phyloP scores from a whole-genome alignment of 2,329 filamentous ascomycete genomes.

The Fusarium decemcellulare region DNA sequence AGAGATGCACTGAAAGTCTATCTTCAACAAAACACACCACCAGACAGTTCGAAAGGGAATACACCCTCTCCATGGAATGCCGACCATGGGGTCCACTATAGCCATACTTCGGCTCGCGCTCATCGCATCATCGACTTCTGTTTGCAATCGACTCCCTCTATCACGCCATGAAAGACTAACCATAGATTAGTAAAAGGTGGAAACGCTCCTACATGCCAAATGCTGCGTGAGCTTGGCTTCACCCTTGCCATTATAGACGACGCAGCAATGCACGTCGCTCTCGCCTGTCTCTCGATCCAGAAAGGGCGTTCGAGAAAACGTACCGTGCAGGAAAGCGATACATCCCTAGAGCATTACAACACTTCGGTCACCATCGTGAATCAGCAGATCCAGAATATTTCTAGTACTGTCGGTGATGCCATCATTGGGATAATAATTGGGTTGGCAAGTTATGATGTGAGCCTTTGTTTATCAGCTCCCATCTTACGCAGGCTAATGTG shows the following conservation, averaged over 20 bases:
- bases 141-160: neutral
- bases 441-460: conserved; percentile 4
- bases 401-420: neutral
- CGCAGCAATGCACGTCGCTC: conserved; percentile 24
- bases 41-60: neutral
- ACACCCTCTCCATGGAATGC: neutral
- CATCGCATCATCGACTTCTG: neutral
- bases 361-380: neutral
- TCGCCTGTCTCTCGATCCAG: neutral
- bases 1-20: neutral
- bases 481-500: neutral
- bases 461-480: neutral
- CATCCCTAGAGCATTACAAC: conserved; percentile 1
- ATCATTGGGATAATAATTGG: neutral
- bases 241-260: conserved; percentile 22
- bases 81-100: neutral
- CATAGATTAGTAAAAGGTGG: neutral
- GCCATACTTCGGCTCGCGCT: neutral
- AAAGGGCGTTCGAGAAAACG: neutral
- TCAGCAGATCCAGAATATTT: neutral
- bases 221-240: conserved; percentile 19
- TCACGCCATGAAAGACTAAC: neutral
- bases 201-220: conserved; percentile 1
- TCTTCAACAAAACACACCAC: neutral
- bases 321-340: neutral